Evolutionary conservation across 2,329 filamentous ascomycete species (phyloP).

Genomic region (Tothia fuscella): DNA sequence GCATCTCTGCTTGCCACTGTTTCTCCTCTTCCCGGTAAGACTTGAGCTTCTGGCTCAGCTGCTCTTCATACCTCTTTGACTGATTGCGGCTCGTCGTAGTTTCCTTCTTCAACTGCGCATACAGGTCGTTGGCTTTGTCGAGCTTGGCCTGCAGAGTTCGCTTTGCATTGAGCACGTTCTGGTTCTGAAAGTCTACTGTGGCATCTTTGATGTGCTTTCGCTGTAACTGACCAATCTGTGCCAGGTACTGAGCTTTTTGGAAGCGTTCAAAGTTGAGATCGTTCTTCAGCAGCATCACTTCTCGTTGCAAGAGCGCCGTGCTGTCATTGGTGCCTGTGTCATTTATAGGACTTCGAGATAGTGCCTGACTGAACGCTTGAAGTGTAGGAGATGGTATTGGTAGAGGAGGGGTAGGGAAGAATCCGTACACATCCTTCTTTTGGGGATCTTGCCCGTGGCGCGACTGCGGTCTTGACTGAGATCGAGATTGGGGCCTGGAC

Average conservation of each 20-base stretch:
- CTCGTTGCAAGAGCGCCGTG: conserved; percentile 48
- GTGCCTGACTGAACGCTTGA: conserved; percentile 22
- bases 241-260: conserved; percentile 70
- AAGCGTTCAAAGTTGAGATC: conserved; percentile 76
- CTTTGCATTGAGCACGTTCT: conserved; percentile 68
- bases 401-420: neutral
- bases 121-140: conserved; percentile 58
- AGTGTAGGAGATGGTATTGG: conserved; percentile 21
- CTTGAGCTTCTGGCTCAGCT: conserved; percentile 55
- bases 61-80: conserved; percentile 66
- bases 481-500: neutral
- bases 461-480: conserved; percentile 1
- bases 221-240: conserved; percentile 68
- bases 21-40: conserved; percentile 58
- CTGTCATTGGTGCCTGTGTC: conserved; percentile 23
- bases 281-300: conserved; percentile 65
- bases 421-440: neutral
- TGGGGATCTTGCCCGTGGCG: neutral
- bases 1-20: conserved; percentile 47
- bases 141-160: conserved; percentile 60
- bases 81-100: conserved; percentile 59
- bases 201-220: conserved; percentile 64
- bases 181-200: conserved; percentile 68
- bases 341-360: conserved; percentile 13
- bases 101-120: conserved; percentile 59